Evolutionary conservation across 345 rosid genomes (phyloP).

Genomic region (Citrus sinensis): DVS_A1.0 CM039163.1:42327001-42327500

Average conservation of each 20-base stretch:
- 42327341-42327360: too few species aligned
- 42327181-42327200: conserved; percentile 11
- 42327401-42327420: background rate
- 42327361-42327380: too few species aligned
- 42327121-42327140: conserved; percentile 7
- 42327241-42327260: background rate
- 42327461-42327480: background rate
- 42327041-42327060: background rate
- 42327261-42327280: background rate
- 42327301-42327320: background rate
- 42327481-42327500: background rate
- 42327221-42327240: background rate
- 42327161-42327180: conserved; percentile 12
- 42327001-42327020: background rate
- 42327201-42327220: background rate
- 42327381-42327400: background rate
- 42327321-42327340: background rate
- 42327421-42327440: background rate
- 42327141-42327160: background rate
- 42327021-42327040: background rate
- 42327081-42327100: conserved; percentile 65
- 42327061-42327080: conserved; percentile 68
- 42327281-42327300: background rate
- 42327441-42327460: background rate
- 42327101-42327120: conserved; percentile 35